phyloP scores from a whole-genome alignment of 2,329 filamentous ascomycete species.

The Calonectria pseudoreteaudii region DNA sequence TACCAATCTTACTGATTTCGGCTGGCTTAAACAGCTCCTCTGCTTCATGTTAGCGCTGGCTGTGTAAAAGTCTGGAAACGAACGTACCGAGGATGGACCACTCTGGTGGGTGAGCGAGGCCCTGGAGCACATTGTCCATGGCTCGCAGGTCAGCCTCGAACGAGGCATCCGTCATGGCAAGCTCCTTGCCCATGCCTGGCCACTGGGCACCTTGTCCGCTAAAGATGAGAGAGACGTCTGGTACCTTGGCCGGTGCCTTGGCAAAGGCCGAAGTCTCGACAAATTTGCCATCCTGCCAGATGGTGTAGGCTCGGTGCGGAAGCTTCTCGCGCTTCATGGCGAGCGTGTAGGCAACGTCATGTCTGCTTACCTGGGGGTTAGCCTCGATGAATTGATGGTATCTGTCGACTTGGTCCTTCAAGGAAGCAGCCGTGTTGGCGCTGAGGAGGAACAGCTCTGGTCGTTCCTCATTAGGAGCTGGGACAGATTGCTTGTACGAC shows the following conservation, averaged over 20 bases:
- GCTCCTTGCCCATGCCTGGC: constrained; percentile 46
- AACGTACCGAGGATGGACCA: not conserved
- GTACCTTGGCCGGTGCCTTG: not conserved
- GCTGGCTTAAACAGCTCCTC: not conserved
- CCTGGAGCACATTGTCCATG: constrained; percentile 28
- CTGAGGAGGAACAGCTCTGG: constrained; percentile 8
- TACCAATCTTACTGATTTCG: not conserved
- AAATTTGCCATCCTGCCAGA: not conserved
- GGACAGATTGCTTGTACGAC: not conserved
- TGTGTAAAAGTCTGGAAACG: not conserved
- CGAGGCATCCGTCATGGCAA: not conserved
- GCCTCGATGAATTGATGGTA: not conserved
- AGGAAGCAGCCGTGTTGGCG: constrained; percentile 9
- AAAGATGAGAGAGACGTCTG: constrained; percentile 30
- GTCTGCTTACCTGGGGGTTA: not conserved
- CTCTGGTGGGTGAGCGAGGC: constrained; percentile 2
- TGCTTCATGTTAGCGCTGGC: not conserved
- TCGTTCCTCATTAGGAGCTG: not conserved
- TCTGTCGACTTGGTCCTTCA: constrained; percentile 1
- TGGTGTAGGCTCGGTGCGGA: not conserved
- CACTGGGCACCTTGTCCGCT: constrained; percentile 53
- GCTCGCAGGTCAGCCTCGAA: not conserved
- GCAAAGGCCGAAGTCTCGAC: not conserved
- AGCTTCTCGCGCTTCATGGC: constrained; percentile 10
- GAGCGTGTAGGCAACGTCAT: constrained; percentile 18